Percentiles rank a stretch among this genome's conserved stretches.
phyloP scores from a whole-genome alignment of 768 basidiomycete species.

The Podaxis carcinomalis region DNA sequence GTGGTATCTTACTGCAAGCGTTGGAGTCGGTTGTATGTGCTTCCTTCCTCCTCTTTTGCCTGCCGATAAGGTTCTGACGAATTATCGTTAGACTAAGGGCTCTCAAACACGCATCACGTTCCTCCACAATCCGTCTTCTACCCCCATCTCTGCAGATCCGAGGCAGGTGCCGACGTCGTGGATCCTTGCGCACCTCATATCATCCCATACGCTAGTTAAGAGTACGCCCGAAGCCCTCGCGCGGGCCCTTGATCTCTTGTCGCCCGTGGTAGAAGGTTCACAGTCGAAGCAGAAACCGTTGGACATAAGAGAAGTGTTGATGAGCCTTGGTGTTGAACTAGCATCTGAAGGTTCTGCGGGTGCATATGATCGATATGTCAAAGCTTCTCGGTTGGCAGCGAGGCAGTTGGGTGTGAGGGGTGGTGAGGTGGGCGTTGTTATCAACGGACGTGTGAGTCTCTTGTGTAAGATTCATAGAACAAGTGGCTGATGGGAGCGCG shows the following conservation, averaged over 20 bases:
- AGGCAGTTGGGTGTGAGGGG: slow-evolving; percentile 55
- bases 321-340: slow-evolving; percentile 28
- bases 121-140: slow-evolving; percentile 59
- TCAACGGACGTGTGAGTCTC: slow-evolving; percentile 78
- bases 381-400: slow-evolving; percentile 41
- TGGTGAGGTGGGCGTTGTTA: slow-evolving; percentile 59
- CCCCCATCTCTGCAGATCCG: slow-evolving; percentile 14
- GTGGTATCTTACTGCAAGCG: slow-evolving; percentile 58
- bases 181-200: slow-evolving; percentile 47
- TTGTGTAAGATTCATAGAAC: background rate
- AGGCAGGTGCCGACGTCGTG: slow-evolving; percentile 31
- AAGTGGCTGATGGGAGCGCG: background rate
- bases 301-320: slow-evolving; percentile 23
- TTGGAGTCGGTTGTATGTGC: slow-evolving; percentile 57
- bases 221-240: slow-evolving; percentile 35
- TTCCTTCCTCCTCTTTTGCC: background rate
- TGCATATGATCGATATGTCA: slow-evolving; percentile 39
- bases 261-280: background rate
- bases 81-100: slow-evolving; percentile 33
- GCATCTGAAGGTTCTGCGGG: slow-evolving; percentile 25
- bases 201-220: slow-evolving; percentile 33
- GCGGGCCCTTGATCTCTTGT: slow-evolving; percentile 17
- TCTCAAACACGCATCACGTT: slow-evolving; percentile 64
- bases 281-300: slow-evolving; percentile 36
- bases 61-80: background rate